These are phyloP conservation scores for Lipomyces oligophaga DNA, from an alignment of 805 yeast species.

Conservation along the genomic window DNA sequence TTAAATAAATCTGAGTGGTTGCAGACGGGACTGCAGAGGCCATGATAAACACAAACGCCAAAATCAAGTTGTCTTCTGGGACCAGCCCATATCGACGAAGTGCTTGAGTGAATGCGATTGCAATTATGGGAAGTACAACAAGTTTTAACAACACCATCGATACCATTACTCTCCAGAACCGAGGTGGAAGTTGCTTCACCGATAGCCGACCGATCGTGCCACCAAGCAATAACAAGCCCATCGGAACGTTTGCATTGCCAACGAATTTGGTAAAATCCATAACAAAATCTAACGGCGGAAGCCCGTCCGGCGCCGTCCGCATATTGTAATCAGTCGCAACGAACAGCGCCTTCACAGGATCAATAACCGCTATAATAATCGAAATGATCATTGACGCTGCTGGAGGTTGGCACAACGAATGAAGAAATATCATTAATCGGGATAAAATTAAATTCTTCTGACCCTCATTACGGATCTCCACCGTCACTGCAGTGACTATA, in stretches of 20 bases:
- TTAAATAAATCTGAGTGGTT: slow-evolving; percentile 79
- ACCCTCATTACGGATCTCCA: slow-evolving; percentile 4
- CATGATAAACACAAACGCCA: slow-evolving; percentile 68
- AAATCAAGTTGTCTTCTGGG: slow-evolving; percentile 50
- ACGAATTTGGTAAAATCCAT: slow-evolving; percentile 78
- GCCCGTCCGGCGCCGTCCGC: slow-evolving; percentile 75
- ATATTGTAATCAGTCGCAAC: slow-evolving; percentile 46
- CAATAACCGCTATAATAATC: slow-evolving; percentile 72
- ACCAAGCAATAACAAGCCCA: slow-evolving; percentile 78
- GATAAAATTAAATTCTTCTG: slow-evolving; percentile 8
- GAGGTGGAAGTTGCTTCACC: slow-evolving; percentile 56
- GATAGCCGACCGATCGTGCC: slow-evolving; percentile 79
- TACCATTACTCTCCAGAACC: slow-evolving; percentile 60
- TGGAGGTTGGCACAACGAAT: slow-evolving; percentile 65
- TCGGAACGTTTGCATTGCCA: slow-evolving; percentile 84
- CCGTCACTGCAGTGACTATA: slow-evolving; percentile 23
- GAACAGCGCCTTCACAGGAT: slow-evolving; percentile 75
- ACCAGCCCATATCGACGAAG: slow-evolving; percentile 62
- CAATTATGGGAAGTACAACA: slow-evolving; percentile 73
- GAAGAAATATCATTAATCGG: slow-evolving; percentile 31
- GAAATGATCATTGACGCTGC: slow-evolving; percentile 66
- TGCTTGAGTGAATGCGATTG: slow-evolving; percentile 63
- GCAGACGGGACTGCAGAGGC: slow-evolving; percentile 83
- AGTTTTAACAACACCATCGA: slow-evolving; percentile 56
- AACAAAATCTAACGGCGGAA: slow-evolving; percentile 78